These are phyloP conservation scores for Gastrolobium bilobum DNA, from an alignment of 306 rosid genomes.

Conservation along the genomic window DNA sequence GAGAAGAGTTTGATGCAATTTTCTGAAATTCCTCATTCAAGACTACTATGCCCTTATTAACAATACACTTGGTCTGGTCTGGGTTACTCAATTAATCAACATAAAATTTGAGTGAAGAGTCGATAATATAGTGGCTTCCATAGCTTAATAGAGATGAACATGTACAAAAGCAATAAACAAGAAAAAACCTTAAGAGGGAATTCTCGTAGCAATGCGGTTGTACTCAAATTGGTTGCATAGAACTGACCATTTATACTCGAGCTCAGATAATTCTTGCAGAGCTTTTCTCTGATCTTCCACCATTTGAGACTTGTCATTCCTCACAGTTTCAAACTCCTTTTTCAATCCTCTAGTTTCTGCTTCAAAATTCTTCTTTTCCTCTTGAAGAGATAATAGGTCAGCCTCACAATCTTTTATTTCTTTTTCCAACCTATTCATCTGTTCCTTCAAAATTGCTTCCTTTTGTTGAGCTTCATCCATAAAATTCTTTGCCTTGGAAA, in stretches of 20 bases:
- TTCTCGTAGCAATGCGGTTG: background rate
- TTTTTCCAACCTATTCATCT: conserved; percentile 12
- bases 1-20: too few relatives aligned
- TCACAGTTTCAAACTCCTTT: conserved; percentile 29
- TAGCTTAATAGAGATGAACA: background rate
- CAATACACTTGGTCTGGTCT: too few relatives aligned
- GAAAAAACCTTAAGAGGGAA: background rate
- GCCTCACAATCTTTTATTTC: conserved; percentile 28
- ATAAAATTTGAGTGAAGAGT: background rate
- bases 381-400: conserved; percentile 33
- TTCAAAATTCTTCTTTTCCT: conserved; percentile 35
- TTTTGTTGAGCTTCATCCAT: conserved; percentile 32
- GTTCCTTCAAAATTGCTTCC: conserved; percentile 28
- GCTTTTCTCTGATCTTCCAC: conserved; percentile 44
- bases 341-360: conserved; percentile 17
- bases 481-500: conserved; percentile 16
- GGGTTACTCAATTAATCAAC: too few relatives aligned
- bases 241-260: conserved; percentile 41
- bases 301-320: conserved; percentile 1
- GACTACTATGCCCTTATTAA: too few relatives aligned
- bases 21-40: too few relatives aligned
- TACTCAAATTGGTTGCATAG: conserved; percentile 31
- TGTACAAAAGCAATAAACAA: background rate
- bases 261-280: conserved; percentile 9
- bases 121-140: background rate